Percentiles rank a stretch among this genome's conserved stretches.
These are phyloP conservation scores for Chondrus crispus DNA, from an alignment of 23 red algal genomes.

Conservation along the genomic window DNA sequence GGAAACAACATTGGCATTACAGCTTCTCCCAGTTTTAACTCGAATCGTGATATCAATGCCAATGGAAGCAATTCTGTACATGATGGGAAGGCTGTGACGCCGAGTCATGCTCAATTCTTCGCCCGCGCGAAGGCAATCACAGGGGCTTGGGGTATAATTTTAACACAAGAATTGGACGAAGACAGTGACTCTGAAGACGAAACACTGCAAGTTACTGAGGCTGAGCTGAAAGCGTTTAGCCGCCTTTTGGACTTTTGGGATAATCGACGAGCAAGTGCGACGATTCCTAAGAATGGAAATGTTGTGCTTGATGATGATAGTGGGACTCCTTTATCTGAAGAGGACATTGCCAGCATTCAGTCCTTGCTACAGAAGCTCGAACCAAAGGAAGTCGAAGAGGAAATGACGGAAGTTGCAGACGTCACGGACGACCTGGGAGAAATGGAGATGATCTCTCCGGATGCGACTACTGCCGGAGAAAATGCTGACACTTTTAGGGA, in stretches of 20 bases:
- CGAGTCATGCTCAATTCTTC: conserved; percentile 21
- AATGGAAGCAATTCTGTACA: neutral
- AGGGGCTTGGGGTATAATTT: conserved; percentile 66
- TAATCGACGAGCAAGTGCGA: conserved; percentile 58
- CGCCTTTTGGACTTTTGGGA: conserved; percentile 75
- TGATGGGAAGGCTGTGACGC: neutral
- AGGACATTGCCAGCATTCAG: conserved; percentile 49
- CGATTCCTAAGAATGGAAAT: conserved; percentile 14
- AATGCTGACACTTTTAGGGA: neutral
- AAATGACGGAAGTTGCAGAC: conserved; percentile 35
- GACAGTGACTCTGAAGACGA: conserved; percentile 72
- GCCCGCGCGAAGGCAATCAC: conserved; percentile 61
- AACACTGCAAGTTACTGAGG: conserved; percentile 28
- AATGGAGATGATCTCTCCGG: neutral
- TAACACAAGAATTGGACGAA: conserved; percentile 38
- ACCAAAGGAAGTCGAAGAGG: conserved; percentile 61
- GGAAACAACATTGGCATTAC: conserved; percentile 60
- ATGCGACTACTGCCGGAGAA: neutral
- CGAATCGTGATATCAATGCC: neutral
- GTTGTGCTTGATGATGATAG: conserved; percentile 43
- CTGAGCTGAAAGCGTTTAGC: conserved; percentile 58
- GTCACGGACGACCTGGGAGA: neutral
- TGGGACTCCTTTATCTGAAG: conserved; percentile 37
- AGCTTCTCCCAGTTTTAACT: conserved; percentile 60
- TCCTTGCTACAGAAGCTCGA: conserved; percentile 60